Evolutionary conservation across 2,329 filamentous ascomycete genomes (phyloP).

Genomic region (Arthrobotrys musiformis): DNA sequence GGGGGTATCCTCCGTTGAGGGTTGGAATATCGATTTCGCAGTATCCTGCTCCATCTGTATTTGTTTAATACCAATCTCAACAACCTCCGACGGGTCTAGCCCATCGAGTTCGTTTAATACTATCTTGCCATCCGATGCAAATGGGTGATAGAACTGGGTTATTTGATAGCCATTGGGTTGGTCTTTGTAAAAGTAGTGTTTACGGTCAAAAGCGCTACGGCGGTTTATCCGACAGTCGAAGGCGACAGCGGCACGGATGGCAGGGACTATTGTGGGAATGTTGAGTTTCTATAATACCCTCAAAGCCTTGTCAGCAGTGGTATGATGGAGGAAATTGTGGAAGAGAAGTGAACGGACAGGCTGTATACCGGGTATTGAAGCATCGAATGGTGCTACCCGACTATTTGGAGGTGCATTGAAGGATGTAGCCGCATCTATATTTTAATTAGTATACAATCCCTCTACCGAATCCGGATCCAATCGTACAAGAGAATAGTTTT

Average conservation of each 20-base stretch:
- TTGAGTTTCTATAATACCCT: slow-evolving; percentile 72
- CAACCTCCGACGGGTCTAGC: slow-evolving; percentile 63
- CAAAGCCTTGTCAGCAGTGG: slow-evolving; percentile 77
- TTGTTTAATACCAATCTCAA: slow-evolving; percentile 86
- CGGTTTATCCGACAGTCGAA: slow-evolving; percentile 81
- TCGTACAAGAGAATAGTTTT: slow-evolving; percentile 84
- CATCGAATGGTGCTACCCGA: slow-evolving; percentile 88
- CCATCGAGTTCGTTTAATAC: slow-evolving; percentile 68
- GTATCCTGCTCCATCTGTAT: slow-evolving; percentile 89
- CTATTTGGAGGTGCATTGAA: slow-evolving; percentile 79
- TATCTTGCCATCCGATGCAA: slow-evolving; percentile 64
- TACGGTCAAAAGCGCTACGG: slow-evolving; percentile 87
- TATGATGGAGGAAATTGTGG: slow-evolving; percentile 60
- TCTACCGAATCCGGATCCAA: not conserved
- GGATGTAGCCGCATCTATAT: slow-evolving; percentile 68
- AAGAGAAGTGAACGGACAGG: slow-evolving; percentile 67
- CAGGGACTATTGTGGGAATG: slow-evolving; percentile 82
- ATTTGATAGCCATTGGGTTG: slow-evolving; percentile 97
- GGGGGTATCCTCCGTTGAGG: slow-evolving; percentile 72
- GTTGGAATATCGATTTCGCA: slow-evolving; percentile 65
- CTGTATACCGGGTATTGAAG: slow-evolving; percentile 88
- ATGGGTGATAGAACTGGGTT: slow-evolving; percentile 88
- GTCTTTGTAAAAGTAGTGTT: slow-evolving; percentile 99
- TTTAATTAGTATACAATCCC: not conserved
- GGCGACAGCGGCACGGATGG: slow-evolving; percentile 87